These are phyloP conservation scores for Aspergillus caelatus DNA, from an alignment of 2,329 filamentous ascomycete genomes.

Conservation along the genomic window DNA sequence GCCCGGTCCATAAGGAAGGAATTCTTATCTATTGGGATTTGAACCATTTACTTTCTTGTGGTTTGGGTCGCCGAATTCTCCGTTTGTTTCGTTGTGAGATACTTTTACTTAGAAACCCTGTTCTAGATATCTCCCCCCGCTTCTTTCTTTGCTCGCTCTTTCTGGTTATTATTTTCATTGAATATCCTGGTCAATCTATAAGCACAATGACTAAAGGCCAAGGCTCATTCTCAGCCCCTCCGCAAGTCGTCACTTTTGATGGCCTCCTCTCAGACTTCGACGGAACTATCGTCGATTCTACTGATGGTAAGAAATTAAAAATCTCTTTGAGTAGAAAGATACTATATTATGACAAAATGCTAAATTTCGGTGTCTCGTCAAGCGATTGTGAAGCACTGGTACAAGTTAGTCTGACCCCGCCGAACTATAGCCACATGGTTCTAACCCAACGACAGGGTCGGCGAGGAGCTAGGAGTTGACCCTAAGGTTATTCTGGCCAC, in stretches of 20 bases:
- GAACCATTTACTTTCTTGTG: neutral
- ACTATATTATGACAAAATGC: conserved; percentile 52
- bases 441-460: conserved; percentile 45
- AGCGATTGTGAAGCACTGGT: conserved; percentile 69
- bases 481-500: conserved; percentile 84
- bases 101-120: neutral
- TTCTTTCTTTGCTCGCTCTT: conserved; percentile 2
- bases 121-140: conserved; percentile 1
- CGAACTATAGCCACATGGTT: neutral
- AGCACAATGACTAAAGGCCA: conserved; percentile 34
- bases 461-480: conserved; percentile 79
- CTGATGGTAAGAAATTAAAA: conserved; percentile 39
- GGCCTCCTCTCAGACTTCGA: conserved; percentile 53
- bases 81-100: neutral
- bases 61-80: neutral
- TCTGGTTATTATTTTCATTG: conserved; percentile 1
- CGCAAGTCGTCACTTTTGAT: conserved; percentile 43
- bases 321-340: conserved; percentile 34
- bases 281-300: conserved; percentile 52
- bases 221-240: conserved; percentile 44
- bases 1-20: neutral
- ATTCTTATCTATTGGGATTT: neutral
- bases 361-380: conserved; percentile 16
- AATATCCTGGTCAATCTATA: conserved; percentile 15
- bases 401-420: conserved; percentile 45